phyloP scores from a whole-genome alignment of 2,329 filamentous ascomycete species.

The Pseudogymnoascus sp. region DNA sequence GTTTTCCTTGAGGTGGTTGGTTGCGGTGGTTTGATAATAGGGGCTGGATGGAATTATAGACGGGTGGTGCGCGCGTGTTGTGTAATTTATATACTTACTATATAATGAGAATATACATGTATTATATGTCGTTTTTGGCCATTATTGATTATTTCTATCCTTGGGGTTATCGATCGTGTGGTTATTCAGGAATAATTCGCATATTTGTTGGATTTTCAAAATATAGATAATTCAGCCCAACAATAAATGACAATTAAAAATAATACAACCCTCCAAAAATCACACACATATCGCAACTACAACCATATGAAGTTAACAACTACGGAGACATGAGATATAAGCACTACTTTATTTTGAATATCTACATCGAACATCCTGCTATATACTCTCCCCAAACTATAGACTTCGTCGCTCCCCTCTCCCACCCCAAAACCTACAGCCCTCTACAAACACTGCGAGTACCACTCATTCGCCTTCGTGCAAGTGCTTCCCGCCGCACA shows the following conservation, averaged over 20 bases:
- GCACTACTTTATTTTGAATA: not conserved
- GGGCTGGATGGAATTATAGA: not conserved
- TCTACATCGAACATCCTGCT: not conserved
- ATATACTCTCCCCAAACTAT: not conserved
- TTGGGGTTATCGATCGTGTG: too few species aligned
- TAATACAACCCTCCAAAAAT: too few species aligned
- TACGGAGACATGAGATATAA: too few species aligned
- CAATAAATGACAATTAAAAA: too few species aligned
- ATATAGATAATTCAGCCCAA: too few species aligned
- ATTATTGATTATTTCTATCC: too few species aligned
- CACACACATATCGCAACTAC: not conserved
- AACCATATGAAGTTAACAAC: not conserved
- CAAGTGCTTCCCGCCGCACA: slow-evolving; percentile 25
- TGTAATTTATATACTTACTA: not conserved
- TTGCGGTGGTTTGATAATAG: not conserved
- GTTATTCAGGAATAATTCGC: too few species aligned
- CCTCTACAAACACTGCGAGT: slow-evolving; percentile 14
- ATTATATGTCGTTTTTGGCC: not conserved
- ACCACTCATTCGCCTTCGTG: slow-evolving; percentile 12
- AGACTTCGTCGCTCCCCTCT: not conserved
- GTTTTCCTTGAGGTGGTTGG: slow-evolving; percentile 17
- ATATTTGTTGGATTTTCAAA: too few species aligned
- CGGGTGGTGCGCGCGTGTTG: not conserved
- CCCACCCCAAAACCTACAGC: not conserved
- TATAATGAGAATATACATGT: not conserved